Conservation (phyloP, 2,329 filamentous ascomycete species). For the Pestalotiopsis sp. region DNA sequence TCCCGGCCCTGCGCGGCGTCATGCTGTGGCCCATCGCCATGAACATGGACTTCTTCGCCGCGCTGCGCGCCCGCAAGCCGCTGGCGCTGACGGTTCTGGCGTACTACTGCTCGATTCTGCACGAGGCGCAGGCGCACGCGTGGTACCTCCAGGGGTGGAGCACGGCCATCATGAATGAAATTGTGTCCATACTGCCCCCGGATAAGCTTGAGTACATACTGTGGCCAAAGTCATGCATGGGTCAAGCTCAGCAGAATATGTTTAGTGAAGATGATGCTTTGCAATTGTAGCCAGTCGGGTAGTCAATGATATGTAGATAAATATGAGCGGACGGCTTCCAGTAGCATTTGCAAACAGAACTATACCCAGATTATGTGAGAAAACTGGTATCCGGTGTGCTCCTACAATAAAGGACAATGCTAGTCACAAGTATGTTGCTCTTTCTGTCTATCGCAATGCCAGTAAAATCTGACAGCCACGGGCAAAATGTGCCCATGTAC, state of each 20-base stretch:
- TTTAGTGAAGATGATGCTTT: background rate
- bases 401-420: too few relatives aligned
- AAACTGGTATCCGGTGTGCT: too few relatives aligned
- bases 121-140: background rate
- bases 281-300: too few relatives aligned
- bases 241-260: background rate
- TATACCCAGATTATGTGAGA: too few relatives aligned
- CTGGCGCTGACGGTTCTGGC: background rate
- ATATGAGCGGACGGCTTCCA: too few relatives aligned
- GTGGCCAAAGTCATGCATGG: background rate
- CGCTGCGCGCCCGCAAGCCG: background rate
- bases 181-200: background rate
- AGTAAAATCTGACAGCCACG: too few relatives aligned
- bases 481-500: too few relatives aligned
- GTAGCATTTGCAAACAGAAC: too few relatives aligned
- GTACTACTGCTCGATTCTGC: conserved; percentile 4
- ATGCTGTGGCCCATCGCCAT: background rate
- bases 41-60: background rate
- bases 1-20: background rate
- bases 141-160: conserved; percentile 5
- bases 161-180: background rate
- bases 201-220: background rate
- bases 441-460: too few relatives aligned
- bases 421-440: too few relatives aligned
- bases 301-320: too few relatives aligned